A percentile compares a stretch with the other conserved stretches of the same genome.
These are phyloP conservation scores for Metschnikowia arizonensis DNA, from an alignment of 805 yeast species.

Conservation along the genomic window DNA sequence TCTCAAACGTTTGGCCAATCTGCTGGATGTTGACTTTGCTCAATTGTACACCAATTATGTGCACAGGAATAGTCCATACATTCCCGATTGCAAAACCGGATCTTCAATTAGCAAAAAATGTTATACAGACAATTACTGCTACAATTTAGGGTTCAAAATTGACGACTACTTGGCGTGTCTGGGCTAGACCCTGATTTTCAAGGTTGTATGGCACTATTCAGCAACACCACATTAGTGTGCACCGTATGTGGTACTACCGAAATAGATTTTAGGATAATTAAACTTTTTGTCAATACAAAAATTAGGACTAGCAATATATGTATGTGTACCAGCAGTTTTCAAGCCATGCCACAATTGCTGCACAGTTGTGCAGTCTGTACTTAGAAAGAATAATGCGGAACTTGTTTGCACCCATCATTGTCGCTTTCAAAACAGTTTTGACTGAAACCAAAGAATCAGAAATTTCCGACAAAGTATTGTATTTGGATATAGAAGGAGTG, in stretches of 20 bases:
- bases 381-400: background rate
- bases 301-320: no score
- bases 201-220: no score
- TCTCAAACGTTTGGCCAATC: constrained; percentile 40
- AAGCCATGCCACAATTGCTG: background rate
- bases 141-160: constrained; percentile 15
- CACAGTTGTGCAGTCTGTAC: background rate
- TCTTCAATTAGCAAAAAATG: constrained; percentile 11
- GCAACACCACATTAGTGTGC: background rate
- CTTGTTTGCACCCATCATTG: background rate
- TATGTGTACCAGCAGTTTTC: background rate
- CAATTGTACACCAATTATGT: constrained; percentile 49
- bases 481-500: background rate
- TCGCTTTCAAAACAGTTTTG: background rate
- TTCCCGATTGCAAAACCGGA: constrained; percentile 32
- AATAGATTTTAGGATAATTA: background rate
- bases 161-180: constrained; percentile 16
- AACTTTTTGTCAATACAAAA: background rate
- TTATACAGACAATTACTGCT: constrained; percentile 17
- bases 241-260: background rate
- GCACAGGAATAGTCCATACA: constrained; percentile 53
- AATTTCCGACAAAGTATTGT: background rate
- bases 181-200: background rate
- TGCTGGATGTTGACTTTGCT: constrained; percentile 38
- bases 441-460: background rate